phyloP scores from a whole-genome alignment of 495 filamentous ascomycete genomes.

The Annulohypoxylon nitens region DNA sequence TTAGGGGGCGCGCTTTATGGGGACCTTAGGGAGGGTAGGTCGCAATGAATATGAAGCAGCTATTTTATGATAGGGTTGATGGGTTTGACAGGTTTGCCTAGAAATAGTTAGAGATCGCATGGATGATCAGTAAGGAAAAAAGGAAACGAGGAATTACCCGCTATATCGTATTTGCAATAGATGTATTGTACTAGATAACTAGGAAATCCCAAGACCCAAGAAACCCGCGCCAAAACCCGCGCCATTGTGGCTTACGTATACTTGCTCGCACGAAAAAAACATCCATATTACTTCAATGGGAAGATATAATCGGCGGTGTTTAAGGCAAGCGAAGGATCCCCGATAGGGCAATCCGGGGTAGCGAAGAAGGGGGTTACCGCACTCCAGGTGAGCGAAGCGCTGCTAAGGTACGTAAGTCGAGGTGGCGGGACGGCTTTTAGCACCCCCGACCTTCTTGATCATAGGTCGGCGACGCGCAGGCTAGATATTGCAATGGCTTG shows the following conservation, averaged over 20 bases:
- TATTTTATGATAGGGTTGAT: not conserved
- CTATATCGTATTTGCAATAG: too few relatives aligned
- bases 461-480: conserved; percentile 5
- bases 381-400: conserved; percentile 8
- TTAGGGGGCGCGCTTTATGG: not conserved
- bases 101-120: conserved; percentile 1
- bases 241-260: conserved; percentile 27
- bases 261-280: not conserved
- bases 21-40: not conserved
- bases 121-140: not conserved
- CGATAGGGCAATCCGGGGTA: conserved; percentile 24
- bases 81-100: not conserved
- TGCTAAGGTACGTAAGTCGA: not conserved
- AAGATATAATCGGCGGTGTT: conserved; percentile 18
- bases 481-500: not conserved
- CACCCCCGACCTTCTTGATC: conserved; percentile 18
- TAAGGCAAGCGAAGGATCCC: not conserved
- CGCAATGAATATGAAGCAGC: conserved; percentile 5
- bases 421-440: conserved; percentile 30
- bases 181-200: too few relatives aligned
- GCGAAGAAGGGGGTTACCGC: too few relatives aligned
- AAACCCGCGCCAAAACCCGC: too few relatives aligned
- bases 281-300: conserved; percentile 21
- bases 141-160: not conserved
- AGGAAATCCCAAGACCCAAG: too few relatives aligned